Conservation (phyloP, 805 yeast species). For the Wickerhamiella bombiphila region DNA sequence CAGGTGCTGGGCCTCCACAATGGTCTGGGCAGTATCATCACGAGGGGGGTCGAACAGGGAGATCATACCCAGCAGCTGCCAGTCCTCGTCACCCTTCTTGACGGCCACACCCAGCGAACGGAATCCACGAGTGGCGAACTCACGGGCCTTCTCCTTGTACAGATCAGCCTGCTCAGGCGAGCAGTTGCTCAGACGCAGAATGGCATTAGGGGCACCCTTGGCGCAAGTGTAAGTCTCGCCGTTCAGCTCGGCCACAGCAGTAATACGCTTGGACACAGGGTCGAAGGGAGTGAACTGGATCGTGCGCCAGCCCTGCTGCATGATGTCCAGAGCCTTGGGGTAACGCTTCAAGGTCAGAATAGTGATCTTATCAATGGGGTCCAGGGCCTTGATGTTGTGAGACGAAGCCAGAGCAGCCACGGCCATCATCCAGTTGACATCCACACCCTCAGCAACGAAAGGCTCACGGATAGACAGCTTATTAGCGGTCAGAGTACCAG, state of each 20-base stretch:
- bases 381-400: slow-evolving; percentile 95
- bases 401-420: slow-evolving; percentile 97
- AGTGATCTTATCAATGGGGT: slow-evolving; percentile 94
- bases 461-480: slow-evolving; percentile 92
- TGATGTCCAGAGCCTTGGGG: slow-evolving; percentile 59
- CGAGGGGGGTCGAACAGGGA: slow-evolving; percentile 99
- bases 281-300: slow-evolving; percentile 89
- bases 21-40: slow-evolving; percentile 94
- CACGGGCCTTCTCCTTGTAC: slow-evolving; percentile 94
- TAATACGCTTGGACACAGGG: slow-evolving; percentile 94
- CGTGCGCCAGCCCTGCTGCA: slow-evolving; percentile 29
- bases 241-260: slow-evolving; percentile 87
- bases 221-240: slow-evolving; percentile 93
- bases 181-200: slow-evolving; percentile 32
- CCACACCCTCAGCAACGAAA: slow-evolving; percentile 95
- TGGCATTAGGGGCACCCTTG: slow-evolving; percentile 98
- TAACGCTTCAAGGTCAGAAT: slow-evolving; percentile 72
- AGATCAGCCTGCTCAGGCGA: slow-evolving; percentile 89
- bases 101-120: slow-evolving; percentile 97
- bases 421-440: slow-evolving; percentile 90
- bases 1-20: slow-evolving; percentile 76
- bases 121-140: slow-evolving; percentile 96
- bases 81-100: slow-evolving; percentile 97
- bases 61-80: slow-evolving; percentile 96
- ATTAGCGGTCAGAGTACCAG: slow-evolving; percentile 96